phyloP scores from a whole-genome alignment of 1,139 yeast genomes.

The Kodamaea sp. region DNA sequence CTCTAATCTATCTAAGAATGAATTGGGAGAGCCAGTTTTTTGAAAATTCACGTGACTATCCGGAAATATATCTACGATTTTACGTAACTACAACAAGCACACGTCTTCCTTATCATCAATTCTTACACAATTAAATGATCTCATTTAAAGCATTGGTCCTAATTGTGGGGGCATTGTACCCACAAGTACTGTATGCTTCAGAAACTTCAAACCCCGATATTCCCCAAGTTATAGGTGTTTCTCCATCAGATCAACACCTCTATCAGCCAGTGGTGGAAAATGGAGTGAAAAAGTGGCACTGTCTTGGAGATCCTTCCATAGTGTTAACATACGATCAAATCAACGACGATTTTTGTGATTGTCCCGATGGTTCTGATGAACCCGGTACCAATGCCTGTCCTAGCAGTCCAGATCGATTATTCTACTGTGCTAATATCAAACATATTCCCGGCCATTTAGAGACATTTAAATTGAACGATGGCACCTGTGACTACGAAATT shows the following conservation, averaged over 20 bases:
- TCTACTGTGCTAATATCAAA: conserved; percentile 81
- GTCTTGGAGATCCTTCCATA: conserved; percentile 67
- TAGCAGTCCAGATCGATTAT: conserved; percentile 38
- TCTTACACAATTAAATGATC: too few species aligned
- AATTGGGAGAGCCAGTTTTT: too few species aligned
- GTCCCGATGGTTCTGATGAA: conserved; percentile 98
- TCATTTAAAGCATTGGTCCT: too few species aligned
- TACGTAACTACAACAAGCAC: too few species aligned
- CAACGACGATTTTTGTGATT: conserved; percentile 90
- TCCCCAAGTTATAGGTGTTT: conserved; percentile 18
- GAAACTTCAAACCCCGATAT: too few species aligned
- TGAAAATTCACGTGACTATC: too few species aligned
- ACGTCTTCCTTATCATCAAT: too few species aligned
- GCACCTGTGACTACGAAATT: conserved; percentile 82
- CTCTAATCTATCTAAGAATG: too few species aligned
- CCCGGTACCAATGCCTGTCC: conserved; percentile 92
- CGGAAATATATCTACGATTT: too few species aligned
- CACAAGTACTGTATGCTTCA: too few species aligned
- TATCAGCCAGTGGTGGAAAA: conserved; percentile 54
- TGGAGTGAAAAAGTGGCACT: conserved; percentile 55
- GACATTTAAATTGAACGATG: conserved; percentile 75
- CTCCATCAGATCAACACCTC: conserved; percentile 41
- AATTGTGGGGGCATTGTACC: too few species aligned
- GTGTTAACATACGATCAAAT: conserved; percentile 60
- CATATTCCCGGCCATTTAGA: conserved; percentile 59